A percentile compares a stretch with the other conserved stretches of the same genome.
Evolutionary conservation across 1,284 basidiomycete species (phyloP).

Genomic region (Cutaneotrichosporon sp.): DNA sequence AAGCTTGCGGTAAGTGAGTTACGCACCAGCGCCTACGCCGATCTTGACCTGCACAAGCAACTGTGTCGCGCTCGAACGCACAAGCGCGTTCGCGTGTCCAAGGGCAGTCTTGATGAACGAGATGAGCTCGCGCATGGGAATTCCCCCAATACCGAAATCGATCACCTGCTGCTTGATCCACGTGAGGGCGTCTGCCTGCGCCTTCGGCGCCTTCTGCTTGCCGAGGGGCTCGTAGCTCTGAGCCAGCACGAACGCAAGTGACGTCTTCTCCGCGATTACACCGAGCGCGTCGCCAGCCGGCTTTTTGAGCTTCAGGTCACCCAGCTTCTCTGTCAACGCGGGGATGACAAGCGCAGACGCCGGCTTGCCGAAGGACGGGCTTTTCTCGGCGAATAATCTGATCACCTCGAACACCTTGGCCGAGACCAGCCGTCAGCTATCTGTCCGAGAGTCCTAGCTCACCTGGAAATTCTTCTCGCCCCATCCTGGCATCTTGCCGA

Average conservation of each 20-base stretch:
- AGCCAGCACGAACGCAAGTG: conserved; percentile 86
- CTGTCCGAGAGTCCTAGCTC: conserved; percentile 26
- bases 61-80: conserved; percentile 93
- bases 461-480: conserved; percentile 98
- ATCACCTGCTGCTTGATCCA: conserved; percentile 86
- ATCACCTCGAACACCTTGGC: conserved; percentile 80
- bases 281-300: conserved; percentile 86
- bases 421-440: conserved; percentile 64
- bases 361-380: conserved; percentile 79
- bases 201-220: conserved; percentile 97
- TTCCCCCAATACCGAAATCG: conserved; percentile 90
- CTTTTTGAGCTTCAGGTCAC: conserved; percentile 95
- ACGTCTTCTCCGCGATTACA: conserved; percentile 85
- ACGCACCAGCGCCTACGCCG: conserved; percentile 83
- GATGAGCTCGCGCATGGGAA: conserved; percentile 80
- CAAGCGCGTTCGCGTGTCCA: conserved; percentile 90
- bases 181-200: conserved; percentile 82
- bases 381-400: conserved; percentile 69
- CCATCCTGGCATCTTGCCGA: conserved; percentile 91
- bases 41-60: conserved; percentile 86
- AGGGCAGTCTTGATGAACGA: conserved; percentile 85
- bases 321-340: conserved; percentile 91
- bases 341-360: conserved; percentile 78
- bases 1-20: background rate
- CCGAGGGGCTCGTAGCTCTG: conserved; percentile 90